Conservation (phyloP, 2,329 filamentous ascomycete species). For the Bipolaris oryzae region DNA sequence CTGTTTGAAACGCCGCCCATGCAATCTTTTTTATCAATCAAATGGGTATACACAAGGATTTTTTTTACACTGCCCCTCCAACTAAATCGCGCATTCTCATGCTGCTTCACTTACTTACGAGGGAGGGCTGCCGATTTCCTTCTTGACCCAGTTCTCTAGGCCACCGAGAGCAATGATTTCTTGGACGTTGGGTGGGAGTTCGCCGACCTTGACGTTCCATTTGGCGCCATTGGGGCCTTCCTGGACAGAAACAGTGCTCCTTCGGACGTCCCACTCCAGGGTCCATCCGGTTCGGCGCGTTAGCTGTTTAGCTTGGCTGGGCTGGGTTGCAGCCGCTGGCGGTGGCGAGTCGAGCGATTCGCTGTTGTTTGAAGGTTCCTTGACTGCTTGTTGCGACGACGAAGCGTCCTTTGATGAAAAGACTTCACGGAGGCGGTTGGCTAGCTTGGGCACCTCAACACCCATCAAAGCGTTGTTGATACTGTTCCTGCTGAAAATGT, state of each 20-base stretch:
- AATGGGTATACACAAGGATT: constrained; percentile 12
- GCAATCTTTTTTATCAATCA: constrained; percentile 5
- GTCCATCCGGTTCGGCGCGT: constrained; percentile 84
- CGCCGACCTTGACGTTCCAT: constrained; percentile 83
- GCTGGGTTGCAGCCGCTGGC: constrained; percentile 43
- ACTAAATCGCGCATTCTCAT: not conserved
- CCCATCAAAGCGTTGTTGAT: constrained; percentile 81
- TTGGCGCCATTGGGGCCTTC: constrained; percentile 70
- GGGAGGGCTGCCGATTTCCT: constrained; percentile 60
- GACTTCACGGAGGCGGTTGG: constrained; percentile 68
- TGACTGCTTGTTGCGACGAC: constrained; percentile 49
- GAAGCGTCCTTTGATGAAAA: constrained; percentile 52
- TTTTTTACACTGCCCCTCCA: constrained; percentile 5
- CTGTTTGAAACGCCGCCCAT: constrained; percentile 11
- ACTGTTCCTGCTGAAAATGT: constrained; percentile 79
- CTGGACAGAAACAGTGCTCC: constrained; percentile 71
- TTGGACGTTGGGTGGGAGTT: constrained; percentile 84
- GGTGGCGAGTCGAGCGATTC: constrained; percentile 59
- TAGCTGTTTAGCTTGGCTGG: constrained; percentile 59
- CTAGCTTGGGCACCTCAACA: constrained; percentile 70
- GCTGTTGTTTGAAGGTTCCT: constrained; percentile 58
- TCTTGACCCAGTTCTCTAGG: constrained; percentile 82
- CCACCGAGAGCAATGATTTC: constrained; percentile 66
- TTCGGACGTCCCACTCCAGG: constrained; percentile 77
- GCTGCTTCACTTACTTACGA: constrained; percentile 5